Evolutionary conservation across 2,329 filamentous ascomycete species (phyloP), one percentile per base, ranked within the genome.

Genomic region (Colletotrichum eleusines): DNA sequence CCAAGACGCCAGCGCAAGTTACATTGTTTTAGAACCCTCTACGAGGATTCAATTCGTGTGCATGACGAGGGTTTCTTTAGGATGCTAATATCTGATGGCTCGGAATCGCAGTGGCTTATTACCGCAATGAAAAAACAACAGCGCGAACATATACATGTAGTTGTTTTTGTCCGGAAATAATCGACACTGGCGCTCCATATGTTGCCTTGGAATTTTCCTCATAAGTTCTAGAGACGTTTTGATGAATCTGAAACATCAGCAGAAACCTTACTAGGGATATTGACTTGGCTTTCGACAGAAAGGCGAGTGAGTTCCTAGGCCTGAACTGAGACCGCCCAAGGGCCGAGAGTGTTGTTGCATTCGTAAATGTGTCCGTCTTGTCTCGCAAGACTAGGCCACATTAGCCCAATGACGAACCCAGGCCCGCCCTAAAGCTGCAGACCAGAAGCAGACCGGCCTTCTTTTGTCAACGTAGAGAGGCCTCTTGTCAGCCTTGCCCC

Each of bases 401-500:
- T n/a, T 48, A 12, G 14, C 14, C 33, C 59, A 20, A 20, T 48
- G 16, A 18, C 5, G 20, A 31, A 20, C 51, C 33, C 46, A 38
- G 16, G 7, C 11, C 44, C 16, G 6, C 26, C 23, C 61, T 3
- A 7, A 53, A 33, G 23, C 26, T 48, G 33, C n/a, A 31, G 40
- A 53, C 26, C 23, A 3, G 14, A 20, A 50, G 33, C 40, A 55
- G 20, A 31, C 12, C 6, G 26, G 40, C 16, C 9, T 23, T 23
- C 26, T 48, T 70, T 31, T 14, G 26, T 58, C 6, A 35, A 28
- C 16, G 2, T 44, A 68, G 64, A 68, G 64, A 71, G 68, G 64
- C 68, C 64, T 63, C 58, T 63, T 59, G 58, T 71, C 68, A 68
- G 65, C 68, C 68, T 71, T 71, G 42, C 53, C 63, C 64, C 68